Percentiles rank a stretch among this genome's conserved stretches.
These are phyloP conservation scores for Capsicum chinense DNA, from an alignment of 257 asterid species.

Conservation along the genomic window DNA sequence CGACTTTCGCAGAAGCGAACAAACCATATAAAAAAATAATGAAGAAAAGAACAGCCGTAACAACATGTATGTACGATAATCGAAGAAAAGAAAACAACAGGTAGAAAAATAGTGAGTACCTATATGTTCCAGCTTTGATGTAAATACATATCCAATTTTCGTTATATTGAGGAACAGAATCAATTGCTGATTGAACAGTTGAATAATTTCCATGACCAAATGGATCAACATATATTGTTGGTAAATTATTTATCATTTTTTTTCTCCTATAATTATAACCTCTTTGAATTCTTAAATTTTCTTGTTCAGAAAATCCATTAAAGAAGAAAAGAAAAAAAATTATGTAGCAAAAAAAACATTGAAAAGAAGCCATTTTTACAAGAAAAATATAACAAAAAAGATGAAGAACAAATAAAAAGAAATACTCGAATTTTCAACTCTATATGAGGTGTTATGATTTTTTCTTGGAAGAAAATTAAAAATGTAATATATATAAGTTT, in stretches of 20 bases:
- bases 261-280: background rate
- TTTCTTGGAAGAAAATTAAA: background rate
- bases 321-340: background rate
- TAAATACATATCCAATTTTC: slow-evolving; percentile 30
- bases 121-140: slow-evolving; percentile 29
- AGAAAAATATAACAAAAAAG: background rate
- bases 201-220: background rate
- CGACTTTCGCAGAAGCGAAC: too few relatives aligned
- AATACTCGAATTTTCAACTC: background rate
- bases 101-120: background rate
- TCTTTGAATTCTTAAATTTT: background rate
- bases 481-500: background rate
- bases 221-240: slow-evolving; percentile 28
- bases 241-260: slow-evolving; percentile 1
- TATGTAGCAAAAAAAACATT: background rate
- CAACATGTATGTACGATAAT: background rate
- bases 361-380: slow-evolving; percentile 25
- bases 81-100: background rate
- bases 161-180: slow-evolving; percentile 22
- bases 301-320: background rate
- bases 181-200: slow-evolving; percentile 35
- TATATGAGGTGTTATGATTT: background rate
- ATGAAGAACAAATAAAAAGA: background rate
- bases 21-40: too few relatives aligned
- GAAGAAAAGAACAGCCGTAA: background rate